Conservation (phyloP, 768 basidiomycete genomes). For the Leccinum aurantiacum region DNA sequence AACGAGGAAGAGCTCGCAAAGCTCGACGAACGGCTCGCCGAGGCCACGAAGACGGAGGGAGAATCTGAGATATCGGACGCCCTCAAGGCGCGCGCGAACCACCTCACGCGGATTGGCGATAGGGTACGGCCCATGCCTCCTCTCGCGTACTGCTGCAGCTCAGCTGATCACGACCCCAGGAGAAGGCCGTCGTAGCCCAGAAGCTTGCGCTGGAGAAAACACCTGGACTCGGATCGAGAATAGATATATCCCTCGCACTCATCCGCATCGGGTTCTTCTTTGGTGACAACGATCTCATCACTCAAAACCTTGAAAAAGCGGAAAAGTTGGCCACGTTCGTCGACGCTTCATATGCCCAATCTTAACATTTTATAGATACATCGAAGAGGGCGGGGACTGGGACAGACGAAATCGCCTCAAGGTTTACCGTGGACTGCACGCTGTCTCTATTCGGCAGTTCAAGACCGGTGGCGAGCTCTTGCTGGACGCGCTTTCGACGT, state of each 20-base stretch:
- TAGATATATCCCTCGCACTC: slow-evolving; percentile 88
- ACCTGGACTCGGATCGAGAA: slow-evolving; percentile 87
- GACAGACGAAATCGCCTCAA: slow-evolving; percentile 95
- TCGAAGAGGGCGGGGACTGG: slow-evolving; percentile 98
- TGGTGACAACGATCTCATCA: slow-evolving; percentile 71
- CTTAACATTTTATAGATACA: slow-evolving; percentile 50
- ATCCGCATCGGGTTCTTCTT: slow-evolving; percentile 92
- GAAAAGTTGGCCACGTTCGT: slow-evolving; percentile 59
- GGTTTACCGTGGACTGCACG: slow-evolving; percentile 88
- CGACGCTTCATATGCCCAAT: neutral
- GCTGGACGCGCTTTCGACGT: slow-evolving; percentile 90
- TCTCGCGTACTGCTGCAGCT: neutral
- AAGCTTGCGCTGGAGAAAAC: slow-evolving; percentile 87
- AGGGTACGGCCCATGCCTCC: slow-evolving; percentile 40
- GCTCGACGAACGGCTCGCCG: slow-evolving; percentile 75
- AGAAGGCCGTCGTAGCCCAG: slow-evolving; percentile 77
- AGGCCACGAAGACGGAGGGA: slow-evolving; percentile 88
- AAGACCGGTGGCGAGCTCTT: slow-evolving; percentile 81
- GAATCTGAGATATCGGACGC: slow-evolving; percentile 93
- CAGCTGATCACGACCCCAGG: slow-evolving; percentile 43
- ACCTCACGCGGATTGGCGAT: slow-evolving; percentile 87
- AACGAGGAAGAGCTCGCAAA: slow-evolving; percentile 73
- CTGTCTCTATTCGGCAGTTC: slow-evolving; percentile 88
- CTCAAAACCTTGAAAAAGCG: slow-evolving; percentile 70
- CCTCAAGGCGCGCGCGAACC: slow-evolving; percentile 79